Conservation (phyloP, 208 protist genomes). For the Crithidia thermophila region DNA sequence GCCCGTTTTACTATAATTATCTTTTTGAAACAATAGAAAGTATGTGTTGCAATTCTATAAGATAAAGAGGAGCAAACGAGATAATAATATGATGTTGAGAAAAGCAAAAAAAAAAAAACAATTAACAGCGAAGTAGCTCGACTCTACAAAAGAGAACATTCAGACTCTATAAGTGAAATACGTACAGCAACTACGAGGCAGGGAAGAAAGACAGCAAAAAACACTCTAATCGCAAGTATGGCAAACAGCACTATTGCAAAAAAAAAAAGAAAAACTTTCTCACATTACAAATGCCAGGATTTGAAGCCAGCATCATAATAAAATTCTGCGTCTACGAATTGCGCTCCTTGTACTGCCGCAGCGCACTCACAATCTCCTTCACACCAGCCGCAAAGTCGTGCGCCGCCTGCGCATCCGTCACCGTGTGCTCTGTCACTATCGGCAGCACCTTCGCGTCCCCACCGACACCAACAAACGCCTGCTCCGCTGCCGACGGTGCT, state of each 20-base stretch:
- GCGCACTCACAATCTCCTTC: slow-evolving; percentile 13
- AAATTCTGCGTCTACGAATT: background rate
- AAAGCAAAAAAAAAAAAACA: slow-evolving; percentile 10
- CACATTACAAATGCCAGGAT: background rate
- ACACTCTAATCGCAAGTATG: background rate
- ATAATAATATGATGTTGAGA: background rate
- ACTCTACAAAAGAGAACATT: no score
- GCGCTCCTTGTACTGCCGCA: slow-evolving; percentile 11
- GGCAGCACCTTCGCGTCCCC: slow-evolving; percentile 6
- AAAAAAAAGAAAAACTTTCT: slow-evolving; percentile 19
- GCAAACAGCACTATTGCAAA: background rate
- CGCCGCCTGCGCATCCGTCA: slow-evolving; percentile 25
- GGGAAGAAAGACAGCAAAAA: background rate
- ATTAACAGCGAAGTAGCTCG: background rate
- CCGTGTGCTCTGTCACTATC: slow-evolving; percentile 24
- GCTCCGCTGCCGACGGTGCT: background rate
- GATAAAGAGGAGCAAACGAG: no score
- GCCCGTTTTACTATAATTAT: no score
- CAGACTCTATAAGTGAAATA: no score
- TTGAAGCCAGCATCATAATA: background rate
- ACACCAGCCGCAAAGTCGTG: slow-evolving; percentile 29
- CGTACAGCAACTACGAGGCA: background rate
- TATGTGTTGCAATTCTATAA: no score
- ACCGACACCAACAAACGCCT: background rate
- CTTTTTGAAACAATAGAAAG: no score